Evolutionary conservation across 108 stramenopile species (phyloP).

Genomic region (Cyclotella kingstonii): DNA sequence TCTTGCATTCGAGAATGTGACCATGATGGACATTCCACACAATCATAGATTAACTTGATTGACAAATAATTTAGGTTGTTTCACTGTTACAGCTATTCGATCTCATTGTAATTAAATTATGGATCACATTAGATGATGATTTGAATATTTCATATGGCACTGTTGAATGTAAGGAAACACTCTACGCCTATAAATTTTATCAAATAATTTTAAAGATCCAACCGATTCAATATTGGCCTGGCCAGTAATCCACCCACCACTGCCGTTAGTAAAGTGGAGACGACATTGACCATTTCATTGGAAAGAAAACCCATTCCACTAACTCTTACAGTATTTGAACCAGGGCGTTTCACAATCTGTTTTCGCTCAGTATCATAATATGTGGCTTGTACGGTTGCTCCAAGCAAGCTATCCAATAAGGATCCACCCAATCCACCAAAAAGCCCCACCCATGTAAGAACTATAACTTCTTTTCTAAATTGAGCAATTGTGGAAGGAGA

Average conservation of each 20-base stretch:
- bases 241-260: conserved; percentile 18
- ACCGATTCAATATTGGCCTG: conserved; percentile 12
- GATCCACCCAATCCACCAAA: conserved; percentile 72
- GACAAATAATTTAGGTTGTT: too few relatives aligned
- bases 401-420: conserved; percentile 71
- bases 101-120: too few relatives aligned
- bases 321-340: conserved; percentile 6
- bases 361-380: conserved; percentile 61
- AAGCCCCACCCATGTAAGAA: conserved; percentile 40
- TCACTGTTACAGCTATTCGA: too few relatives aligned
- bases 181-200: too few relatives aligned
- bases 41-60: too few relatives aligned
- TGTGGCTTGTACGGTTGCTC: conserved; percentile 73
- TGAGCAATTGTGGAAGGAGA: neutral
- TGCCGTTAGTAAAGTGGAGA: conserved; percentile 22
- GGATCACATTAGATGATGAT: too few relatives aligned
- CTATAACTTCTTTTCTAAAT: conserved; percentile 17
- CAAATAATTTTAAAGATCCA: too few relatives aligned
- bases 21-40: too few relatives aligned
- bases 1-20: too few relatives aligned
- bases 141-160: too few relatives aligned
- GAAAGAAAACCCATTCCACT: conserved; percentile 22
- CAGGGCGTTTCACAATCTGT: conserved; percentile 32
- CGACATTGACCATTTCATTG: conserved; percentile 37
- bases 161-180: too few relatives aligned